Evolutionary conservation across 2,329 filamentous ascomycete species (phyloP).

Genomic region (Penicillium sclerotiorum): DNA sequence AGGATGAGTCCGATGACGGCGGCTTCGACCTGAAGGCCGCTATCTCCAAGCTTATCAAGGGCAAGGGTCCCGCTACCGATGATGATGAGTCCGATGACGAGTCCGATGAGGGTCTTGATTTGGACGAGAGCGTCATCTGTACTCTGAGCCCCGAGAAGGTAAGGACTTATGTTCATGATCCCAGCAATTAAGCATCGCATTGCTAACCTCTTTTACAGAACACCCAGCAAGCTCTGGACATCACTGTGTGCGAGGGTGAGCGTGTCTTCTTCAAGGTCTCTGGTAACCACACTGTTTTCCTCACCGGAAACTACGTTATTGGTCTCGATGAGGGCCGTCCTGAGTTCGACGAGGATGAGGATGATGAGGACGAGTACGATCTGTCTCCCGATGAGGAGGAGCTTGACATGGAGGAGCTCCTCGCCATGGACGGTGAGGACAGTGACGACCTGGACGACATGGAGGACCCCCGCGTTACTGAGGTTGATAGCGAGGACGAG

Average conservation of each 20-base stretch:
- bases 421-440: slow-evolving; percentile 59
- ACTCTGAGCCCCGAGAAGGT: slow-evolving; percentile 93
- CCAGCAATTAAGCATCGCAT: too few species aligned
- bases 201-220: slow-evolving; percentile 57
- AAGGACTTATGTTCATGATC: slow-evolving; percentile 45
- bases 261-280: slow-evolving; percentile 88
- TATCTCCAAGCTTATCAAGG: slow-evolving; percentile 60
- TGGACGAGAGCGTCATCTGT: slow-evolving; percentile 92
- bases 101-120: slow-evolving; percentile 60
- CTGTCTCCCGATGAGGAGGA: slow-evolving; percentile 79
- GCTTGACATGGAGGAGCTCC: slow-evolving; percentile 61
- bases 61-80: slow-evolving; percentile 73
- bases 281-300: slow-evolving; percentile 85
- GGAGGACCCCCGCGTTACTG: slow-evolving; percentile 77
- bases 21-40: slow-evolving; percentile 52
- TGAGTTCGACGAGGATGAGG: slow-evolving; percentile 56
- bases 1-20: slow-evolving; percentile 61
- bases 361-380: slow-evolving; percentile 73
- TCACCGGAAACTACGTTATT: slow-evolving; percentile 95
- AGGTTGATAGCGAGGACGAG: slow-evolving; percentile 79
- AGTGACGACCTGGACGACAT: slow-evolving; percentile 78
- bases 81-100: slow-evolving; percentile 61
- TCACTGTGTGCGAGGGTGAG: slow-evolving; percentile 87
- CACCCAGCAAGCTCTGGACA: slow-evolving; percentile 93
- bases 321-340: slow-evolving; percentile 58